Base-by-base conservation (phyloP, 2,329 filamentous ascomycete species). In the Meredithiella fracta region DNA sequence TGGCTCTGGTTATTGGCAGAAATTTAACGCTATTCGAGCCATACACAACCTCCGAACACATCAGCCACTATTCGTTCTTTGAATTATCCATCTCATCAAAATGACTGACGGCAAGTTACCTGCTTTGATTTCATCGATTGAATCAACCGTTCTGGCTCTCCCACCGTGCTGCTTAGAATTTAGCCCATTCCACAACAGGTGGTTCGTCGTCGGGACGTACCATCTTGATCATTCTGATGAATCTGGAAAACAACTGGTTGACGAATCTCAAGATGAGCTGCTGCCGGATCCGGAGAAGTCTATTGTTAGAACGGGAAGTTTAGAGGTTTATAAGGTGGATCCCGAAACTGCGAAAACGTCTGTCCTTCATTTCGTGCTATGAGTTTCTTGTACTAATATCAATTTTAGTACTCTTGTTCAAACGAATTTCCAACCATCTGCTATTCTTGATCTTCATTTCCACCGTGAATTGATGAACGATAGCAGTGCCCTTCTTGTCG, bases 401-500 rank as follows among this genome's bases (percentile, higher is more conserved):
- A 20, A 34, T 31, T 34, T n/a, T 56, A 84, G 80, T 61, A 67
- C 66, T 1, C 70, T 75, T 56, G 63, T 83, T 3, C 78, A 86
- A 64, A 82, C 76, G 1, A 60, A 82, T 3, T 63, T 71, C 3
- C 80, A 85, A 22, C 76, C 80, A 3, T 87, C 82, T 54, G 90
- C 87, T 4, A 76, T 96, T 26, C 76, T 96, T 54, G 90, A 96
- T 65, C 72, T 96, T 29, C 86, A 90, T 62, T 97, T 96, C 66
- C 79, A 83, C 59, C 79, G 77, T 1, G 64, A 68, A 53, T 60
- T 63, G 1, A 66, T 72, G 54, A 63, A 63, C 3, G 47, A 54
- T 47, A 34, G 57, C 6, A 69, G 67, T 52, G 73, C 74, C 29
- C 69, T 85, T 2, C 74, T 94, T 54, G 88, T 81, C 8, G 80